Evolutionary conservation across 2,329 filamentous ascomycete genomes (phyloP).

Genomic region (Hypomyces perniciosus): DNA sequence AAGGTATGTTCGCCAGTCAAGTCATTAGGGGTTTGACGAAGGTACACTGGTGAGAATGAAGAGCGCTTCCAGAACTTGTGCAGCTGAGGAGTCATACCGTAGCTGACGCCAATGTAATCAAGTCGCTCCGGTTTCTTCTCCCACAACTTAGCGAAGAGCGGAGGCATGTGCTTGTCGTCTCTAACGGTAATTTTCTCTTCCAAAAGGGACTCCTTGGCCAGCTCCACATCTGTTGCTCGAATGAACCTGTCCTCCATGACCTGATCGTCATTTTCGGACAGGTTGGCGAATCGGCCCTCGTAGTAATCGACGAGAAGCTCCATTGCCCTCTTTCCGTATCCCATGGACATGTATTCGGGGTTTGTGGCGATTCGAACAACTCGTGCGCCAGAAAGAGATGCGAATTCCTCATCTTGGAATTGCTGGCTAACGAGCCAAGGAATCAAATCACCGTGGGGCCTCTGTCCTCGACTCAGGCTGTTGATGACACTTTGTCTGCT

Average conservation of each 20-base stretch:
- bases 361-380: constrained; percentile 94
- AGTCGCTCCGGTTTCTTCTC: constrained; percentile 74
- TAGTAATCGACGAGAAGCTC: constrained; percentile 88
- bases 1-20: constrained; percentile 96
- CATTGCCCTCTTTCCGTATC: constrained; percentile 85
- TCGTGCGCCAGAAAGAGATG: constrained; percentile 82
- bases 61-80: constrained; percentile 97
- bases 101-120: constrained; percentile 94
- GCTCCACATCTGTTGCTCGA: constrained; percentile 74
- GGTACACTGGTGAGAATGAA: constrained; percentile 81
- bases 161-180: constrained; percentile 87
- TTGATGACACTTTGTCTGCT: constrained; percentile 89
- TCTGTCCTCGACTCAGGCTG: constrained; percentile 79
- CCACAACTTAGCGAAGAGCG: constrained; percentile 80
- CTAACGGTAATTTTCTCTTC: constrained; percentile 86
- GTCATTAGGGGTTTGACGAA: constrained; percentile 92
- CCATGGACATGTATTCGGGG: constrained; percentile 86
- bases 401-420: constrained; percentile 97
- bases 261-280: constrained; percentile 64
- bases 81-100: constrained; percentile 77
- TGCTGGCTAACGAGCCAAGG: constrained; percentile 97
- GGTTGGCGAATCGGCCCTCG: constrained; percentile 80
- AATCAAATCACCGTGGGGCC: constrained; percentile 88
- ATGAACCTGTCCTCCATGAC: constrained; percentile 58
- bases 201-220: constrained; percentile 68